These are phyloP conservation scores for Metschnikowia kofuensis DNA, from an alignment of 805 yeast species.

Conservation along the genomic window DNA sequence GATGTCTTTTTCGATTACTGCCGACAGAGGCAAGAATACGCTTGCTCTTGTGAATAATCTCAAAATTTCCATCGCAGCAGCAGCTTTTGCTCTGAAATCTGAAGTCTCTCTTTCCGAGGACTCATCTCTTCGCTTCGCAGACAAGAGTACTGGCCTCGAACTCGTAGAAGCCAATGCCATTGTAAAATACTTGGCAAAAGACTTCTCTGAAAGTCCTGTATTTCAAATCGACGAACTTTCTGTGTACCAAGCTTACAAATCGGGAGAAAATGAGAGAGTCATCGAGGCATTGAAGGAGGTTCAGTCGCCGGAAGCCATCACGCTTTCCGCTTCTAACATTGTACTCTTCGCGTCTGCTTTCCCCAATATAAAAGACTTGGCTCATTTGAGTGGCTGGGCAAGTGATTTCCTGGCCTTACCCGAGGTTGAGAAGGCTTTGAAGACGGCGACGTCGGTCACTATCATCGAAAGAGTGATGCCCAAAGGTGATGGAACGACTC, in stretches of 20 bases:
- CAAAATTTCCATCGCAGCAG: slow-evolving; percentile 24
- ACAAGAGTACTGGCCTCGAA: slow-evolving; percentile 40
- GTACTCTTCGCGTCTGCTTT: slow-evolving; percentile 59
- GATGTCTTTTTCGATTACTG: slow-evolving; percentile 16
- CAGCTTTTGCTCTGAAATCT: slow-evolving; percentile 13
- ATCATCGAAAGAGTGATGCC: slow-evolving; percentile 40
- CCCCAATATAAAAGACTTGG: slow-evolving; percentile 31
- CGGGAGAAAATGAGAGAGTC: slow-evolving; percentile 27
- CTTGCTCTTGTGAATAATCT: slow-evolving; percentile 25
- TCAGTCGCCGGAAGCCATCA: slow-evolving; percentile 21
- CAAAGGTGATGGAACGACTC: slow-evolving; percentile 37
- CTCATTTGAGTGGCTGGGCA: slow-evolving; percentile 36
- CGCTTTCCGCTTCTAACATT: slow-evolving; percentile 49
- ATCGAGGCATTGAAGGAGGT: slow-evolving; percentile 11
- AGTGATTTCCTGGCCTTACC: slow-evolving; percentile 35
- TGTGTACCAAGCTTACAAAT: slow-evolving; percentile 40
- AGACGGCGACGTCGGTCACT: slow-evolving; percentile 45
- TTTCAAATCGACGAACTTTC: slow-evolving; percentile 44
- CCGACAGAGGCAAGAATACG: slow-evolving; percentile 17
- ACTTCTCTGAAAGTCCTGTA: slow-evolving; percentile 37
- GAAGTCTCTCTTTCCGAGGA: slow-evolving; percentile 24
- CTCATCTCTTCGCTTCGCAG: slow-evolving; percentile 27
- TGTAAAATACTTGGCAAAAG: slow-evolving; percentile 57
- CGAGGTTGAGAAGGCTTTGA: slow-evolving; percentile 44
- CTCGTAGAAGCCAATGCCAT: slow-evolving; percentile 68